phyloP scores from a whole-genome alignment of 2,329 filamentous ascomycete species.

The Colletotrichum tabaci region DNA sequence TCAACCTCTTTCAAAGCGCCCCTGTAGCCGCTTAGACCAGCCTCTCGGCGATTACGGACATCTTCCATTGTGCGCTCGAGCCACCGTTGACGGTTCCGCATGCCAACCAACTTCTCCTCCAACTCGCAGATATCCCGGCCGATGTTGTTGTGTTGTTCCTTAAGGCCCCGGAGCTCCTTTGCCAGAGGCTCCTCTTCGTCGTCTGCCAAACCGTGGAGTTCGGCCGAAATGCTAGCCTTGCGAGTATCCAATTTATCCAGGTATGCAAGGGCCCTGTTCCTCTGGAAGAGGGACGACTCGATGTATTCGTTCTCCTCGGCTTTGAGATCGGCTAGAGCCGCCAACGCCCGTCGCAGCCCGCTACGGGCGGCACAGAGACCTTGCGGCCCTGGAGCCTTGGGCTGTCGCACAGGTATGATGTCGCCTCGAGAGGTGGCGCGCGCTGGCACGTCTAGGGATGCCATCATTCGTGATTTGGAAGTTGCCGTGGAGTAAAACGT shows the following conservation, averaged over 20 bases:
- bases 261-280: constrained; percentile 71
- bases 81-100: constrained; percentile 73
- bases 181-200: constrained; percentile 72
- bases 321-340: constrained; percentile 76
- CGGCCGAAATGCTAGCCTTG: constrained; percentile 63
- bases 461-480: constrained; percentile 57
- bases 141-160: constrained; percentile 66
- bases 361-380: constrained; percentile 75
- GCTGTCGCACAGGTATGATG: constrained; percentile 75
- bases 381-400: constrained; percentile 62
- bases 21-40: constrained; percentile 80
- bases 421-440: constrained; percentile 58
- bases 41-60: constrained; percentile 76
- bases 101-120: constrained; percentile 73
- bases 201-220: constrained; percentile 68
- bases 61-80: constrained; percentile 74
- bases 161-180: constrained; percentile 72
- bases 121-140: constrained; percentile 76
- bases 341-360: constrained; percentile 75
- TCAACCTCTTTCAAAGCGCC: constrained; percentile 78
- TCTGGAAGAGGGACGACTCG: constrained; percentile 67
- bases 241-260: constrained; percentile 68
- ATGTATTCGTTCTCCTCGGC: constrained; percentile 76
- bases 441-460: constrained; percentile 59
- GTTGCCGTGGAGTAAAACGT: constrained; percentile 57